Evolutionary conservation across 148 eudicot genomes (phyloP).

Genomic region (Dysphania ambrosioides): DNA sequence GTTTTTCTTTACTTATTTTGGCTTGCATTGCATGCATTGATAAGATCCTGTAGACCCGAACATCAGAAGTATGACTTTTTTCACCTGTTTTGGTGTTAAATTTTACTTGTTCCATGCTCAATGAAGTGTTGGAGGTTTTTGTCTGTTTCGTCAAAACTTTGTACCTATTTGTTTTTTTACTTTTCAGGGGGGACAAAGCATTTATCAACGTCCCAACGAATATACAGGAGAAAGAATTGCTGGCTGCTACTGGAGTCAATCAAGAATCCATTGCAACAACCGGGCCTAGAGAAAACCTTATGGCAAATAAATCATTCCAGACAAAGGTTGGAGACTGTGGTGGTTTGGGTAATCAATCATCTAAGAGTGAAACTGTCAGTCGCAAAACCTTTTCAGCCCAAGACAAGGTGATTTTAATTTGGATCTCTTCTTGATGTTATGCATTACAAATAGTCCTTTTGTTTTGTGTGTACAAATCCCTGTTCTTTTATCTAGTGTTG

Average conservation of each 20-base stretch:
- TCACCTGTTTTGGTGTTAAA: background rate
- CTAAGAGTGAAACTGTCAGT: constrained; percentile 58
- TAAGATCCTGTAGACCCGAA: constrained; percentile 2
- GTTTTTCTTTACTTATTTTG: background rate
- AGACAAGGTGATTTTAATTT: constrained; percentile 67
- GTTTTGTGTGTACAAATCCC: background rate
- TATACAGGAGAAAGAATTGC: constrained; percentile 30
- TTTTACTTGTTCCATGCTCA: background rate
- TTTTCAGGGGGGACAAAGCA: constrained; percentile 42
- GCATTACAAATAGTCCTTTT: background rate
- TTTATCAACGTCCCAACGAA: constrained; percentile 29
- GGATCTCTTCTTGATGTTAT: constrained; percentile 1
- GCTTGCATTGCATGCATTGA: background rate
- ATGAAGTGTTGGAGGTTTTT: background rate
- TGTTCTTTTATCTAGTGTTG: background rate
- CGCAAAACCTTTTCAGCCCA: constrained; percentile 65
- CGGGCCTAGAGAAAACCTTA: constrained; percentile 34
- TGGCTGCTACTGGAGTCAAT: constrained; percentile 28
- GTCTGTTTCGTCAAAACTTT: background rate
- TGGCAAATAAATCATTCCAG: constrained; percentile 34
- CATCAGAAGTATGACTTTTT: background rate
- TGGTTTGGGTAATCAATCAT: constrained; percentile 38
- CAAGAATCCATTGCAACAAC: constrained; percentile 36
- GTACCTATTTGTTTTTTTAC: background rate
- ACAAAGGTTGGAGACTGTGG: constrained; percentile 39